Conservation (phyloP, 2,329 filamentous ascomycete genomes). For the Exophiala sideris region DNA sequence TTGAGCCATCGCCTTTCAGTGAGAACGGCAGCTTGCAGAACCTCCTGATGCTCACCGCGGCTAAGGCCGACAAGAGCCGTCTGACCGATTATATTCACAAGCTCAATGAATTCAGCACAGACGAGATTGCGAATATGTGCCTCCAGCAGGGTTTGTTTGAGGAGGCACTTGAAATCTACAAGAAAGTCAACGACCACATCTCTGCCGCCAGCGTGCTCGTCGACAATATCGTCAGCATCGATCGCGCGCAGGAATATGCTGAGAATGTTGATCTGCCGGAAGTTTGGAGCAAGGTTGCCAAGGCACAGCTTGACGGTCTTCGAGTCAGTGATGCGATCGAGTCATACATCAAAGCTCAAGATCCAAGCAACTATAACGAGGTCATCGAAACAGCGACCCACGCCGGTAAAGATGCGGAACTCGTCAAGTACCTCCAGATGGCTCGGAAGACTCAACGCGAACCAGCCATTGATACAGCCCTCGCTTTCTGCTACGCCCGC, state of each 20-base stretch:
- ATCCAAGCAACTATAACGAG: conserved; percentile 88
- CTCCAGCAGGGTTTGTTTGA: conserved; percentile 93
- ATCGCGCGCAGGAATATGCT: conserved; percentile 91
- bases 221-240: conserved; percentile 95
- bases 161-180: conserved; percentile 97
- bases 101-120: conserved; percentile 81
- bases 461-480: conserved; percentile 84
- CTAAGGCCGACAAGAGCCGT: conserved; percentile 91
- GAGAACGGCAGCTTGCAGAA: conserved; percentile 97
- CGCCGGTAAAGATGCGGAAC: conserved; percentile 94
- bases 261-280: conserved; percentile 91
- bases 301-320: conserved; percentile 94
- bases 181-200: conserved; percentile 88
- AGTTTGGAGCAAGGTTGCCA: conserved; percentile 97
- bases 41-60: conserved; percentile 89
- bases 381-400: conserved; percentile 95
- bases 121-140: conserved; percentile 89
- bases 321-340: conserved; percentile 90
- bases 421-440: conserved; percentile 96
- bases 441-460: conserved; percentile 94
- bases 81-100: conserved; percentile 96
- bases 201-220: conserved; percentile 89
- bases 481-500: conserved; percentile 90
- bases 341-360: conserved; percentile 92
- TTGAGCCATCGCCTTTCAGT: conserved; percentile 98